These are phyloP conservation scores for Cadophora malorum DNA, from an alignment of 2,329 filamentous ascomycete genomes.

Conservation along the genomic window DNA sequence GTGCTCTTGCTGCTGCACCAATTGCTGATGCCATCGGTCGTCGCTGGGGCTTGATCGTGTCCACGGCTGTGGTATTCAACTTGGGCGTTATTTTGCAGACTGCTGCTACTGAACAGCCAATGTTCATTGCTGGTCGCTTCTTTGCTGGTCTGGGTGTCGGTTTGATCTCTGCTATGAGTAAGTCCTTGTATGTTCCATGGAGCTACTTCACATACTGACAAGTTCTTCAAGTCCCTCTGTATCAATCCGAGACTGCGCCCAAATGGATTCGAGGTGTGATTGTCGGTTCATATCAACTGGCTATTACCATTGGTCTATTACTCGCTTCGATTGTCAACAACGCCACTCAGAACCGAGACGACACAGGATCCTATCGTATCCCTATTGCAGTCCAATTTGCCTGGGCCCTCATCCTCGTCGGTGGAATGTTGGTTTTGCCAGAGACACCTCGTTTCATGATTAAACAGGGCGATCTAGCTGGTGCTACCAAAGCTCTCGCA, in stretches of 20 bases:
- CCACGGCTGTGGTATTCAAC: conserved; percentile 65
- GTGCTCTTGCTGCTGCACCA: conserved; percentile 67
- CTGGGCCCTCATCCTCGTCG: conserved; percentile 71
- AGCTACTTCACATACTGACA: conserved; percentile 44
- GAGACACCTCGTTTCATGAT: conserved; percentile 77
- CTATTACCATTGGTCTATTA: conserved; percentile 73
- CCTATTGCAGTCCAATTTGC: conserved; percentile 69
- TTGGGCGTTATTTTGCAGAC: conserved; percentile 73
- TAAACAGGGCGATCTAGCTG: conserved; percentile 60
- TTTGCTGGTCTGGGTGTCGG: conserved; percentile 78
- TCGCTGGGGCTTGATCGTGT: conserved; percentile 65
- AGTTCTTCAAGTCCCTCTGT: conserved; percentile 62
- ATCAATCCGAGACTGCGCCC: conserved; percentile 74
- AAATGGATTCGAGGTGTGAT: conserved; percentile 77
- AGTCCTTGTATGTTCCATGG: conserved; percentile 43
- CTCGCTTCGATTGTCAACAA: conserved; percentile 72
- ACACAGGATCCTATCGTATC: conserved; percentile 67
- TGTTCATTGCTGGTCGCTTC: conserved; percentile 73
- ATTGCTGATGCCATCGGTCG: conserved; percentile 71
- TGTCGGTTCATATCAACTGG: conserved; percentile 72
- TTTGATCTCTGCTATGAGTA: conserved; percentile 71
- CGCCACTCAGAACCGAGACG: conserved; percentile 58
- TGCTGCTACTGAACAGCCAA: conserved; percentile 63
- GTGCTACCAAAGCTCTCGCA: conserved; percentile 63
- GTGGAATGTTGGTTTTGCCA: conserved; percentile 70